Percentiles rank a stretch among this genome's conserved stretches.
phyloP scores from a whole-genome alignment of 805 yeast species.

The Barnettozyma californica region DNA sequence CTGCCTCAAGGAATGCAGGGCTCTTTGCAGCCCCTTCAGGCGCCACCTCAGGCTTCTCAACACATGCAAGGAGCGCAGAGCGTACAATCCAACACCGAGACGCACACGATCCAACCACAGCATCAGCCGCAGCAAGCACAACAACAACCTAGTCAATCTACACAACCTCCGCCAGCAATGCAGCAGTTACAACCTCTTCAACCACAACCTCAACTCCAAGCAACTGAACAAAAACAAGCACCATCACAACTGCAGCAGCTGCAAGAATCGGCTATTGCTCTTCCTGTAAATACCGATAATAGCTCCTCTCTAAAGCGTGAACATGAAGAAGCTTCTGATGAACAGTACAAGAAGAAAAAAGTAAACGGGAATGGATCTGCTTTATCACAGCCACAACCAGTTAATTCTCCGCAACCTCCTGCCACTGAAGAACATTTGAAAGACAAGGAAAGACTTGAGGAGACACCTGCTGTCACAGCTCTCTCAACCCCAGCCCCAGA shows the following conservation, averaged over 20 bases:
- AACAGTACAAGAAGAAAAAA: conserved; percentile 8
- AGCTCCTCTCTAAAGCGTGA: conserved; percentile 7
- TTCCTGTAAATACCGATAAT: not conserved
- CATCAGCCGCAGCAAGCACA: conserved; percentile 5
- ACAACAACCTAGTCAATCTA: not conserved
- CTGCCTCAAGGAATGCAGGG: conserved; percentile 17
- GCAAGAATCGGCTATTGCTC: not conserved
- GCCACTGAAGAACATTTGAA: not conserved
- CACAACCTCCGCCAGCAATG: conserved; percentile 11
- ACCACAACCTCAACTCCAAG: conserved; percentile 8
- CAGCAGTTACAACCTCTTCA: not conserved
- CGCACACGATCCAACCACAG: conserved; percentile 22
- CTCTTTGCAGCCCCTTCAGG: conserved; percentile 14
- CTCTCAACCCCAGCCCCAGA: not conserved
- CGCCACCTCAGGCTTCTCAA: conserved; percentile 1
- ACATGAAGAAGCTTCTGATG: conserved; percentile 4
- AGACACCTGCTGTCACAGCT: not conserved
- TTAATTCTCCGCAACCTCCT: not conserved
- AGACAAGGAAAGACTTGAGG: not conserved
- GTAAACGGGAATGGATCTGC: not conserved
- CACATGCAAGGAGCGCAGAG: not conserved
- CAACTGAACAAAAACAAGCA: not conserved
- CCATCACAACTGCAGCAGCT: not conserved
- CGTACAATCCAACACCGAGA: not conserved
- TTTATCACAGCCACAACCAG: not conserved